A percentile compares a stretch with the other conserved stretches of the same genome.
Conservation (phyloP, 2,329 filamentous ascomycete genomes). For the Elsinoe batatas region DNA sequence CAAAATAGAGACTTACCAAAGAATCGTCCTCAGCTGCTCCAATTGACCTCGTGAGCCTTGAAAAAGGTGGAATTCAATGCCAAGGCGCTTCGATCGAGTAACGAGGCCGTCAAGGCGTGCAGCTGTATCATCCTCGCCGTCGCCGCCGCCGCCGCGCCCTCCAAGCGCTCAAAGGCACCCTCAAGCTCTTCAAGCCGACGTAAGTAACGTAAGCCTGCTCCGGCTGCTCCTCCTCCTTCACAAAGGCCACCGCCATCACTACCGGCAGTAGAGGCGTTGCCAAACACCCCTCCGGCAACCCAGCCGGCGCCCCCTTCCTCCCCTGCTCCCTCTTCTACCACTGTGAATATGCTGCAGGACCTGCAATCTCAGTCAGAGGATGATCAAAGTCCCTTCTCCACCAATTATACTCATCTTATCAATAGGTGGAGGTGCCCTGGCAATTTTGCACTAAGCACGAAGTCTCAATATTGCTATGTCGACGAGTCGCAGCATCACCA, state of each 20-base stretch:
- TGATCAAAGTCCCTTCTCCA: background rate
- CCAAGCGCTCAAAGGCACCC: too few species aligned
- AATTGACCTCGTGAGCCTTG: background rate
- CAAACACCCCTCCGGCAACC: background rate
- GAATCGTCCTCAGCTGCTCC: too few species aligned
- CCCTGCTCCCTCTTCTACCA: background rate
- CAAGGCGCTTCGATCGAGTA: background rate
- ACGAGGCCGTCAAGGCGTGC: background rate
- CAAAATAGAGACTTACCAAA: too few species aligned
- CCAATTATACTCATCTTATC: background rate
- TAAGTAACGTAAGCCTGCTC: too few species aligned
- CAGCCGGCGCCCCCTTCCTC: background rate
- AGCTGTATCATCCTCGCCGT: background rate
- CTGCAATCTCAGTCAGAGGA: background rate
- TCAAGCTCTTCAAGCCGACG: too few species aligned
- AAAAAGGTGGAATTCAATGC: background rate
- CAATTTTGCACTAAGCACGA: background rate
- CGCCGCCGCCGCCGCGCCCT: background rate
- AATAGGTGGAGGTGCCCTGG: background rate
- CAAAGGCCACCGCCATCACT: background rate
- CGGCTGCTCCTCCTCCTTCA: too few species aligned
- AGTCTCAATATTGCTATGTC: background rate
- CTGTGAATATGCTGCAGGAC: background rate
- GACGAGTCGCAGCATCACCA: background rate
- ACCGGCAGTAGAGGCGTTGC: background rate